These are phyloP conservation scores for Cladosporium sp. DNA, from an alignment of 2,329 filamentous ascomycete species.

Conservation along the genomic window DNA sequence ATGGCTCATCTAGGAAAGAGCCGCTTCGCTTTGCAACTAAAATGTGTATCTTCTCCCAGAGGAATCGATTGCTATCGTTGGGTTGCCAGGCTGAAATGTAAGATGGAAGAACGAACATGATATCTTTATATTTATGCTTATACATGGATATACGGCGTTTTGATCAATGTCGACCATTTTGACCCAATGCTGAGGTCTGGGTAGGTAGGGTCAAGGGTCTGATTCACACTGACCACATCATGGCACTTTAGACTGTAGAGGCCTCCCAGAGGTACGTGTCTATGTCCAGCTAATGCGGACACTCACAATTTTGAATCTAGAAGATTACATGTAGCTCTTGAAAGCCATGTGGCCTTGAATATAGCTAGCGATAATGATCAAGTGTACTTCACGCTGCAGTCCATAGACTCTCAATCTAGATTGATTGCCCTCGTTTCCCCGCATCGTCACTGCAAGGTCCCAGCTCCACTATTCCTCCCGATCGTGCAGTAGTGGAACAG, in stretches of 20 bases:
- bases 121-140: too few relatives aligned
- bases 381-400: neutral
- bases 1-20: neutral
- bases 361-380: neutral
- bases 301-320: neutral
- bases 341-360: neutral
- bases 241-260: neutral
- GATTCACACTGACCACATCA: too few relatives aligned
- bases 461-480: neutral
- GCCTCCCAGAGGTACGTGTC: neutral
- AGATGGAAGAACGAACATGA: neutral
- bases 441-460: neutral
- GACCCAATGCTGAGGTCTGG: neutral
- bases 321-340: neutral
- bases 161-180: neutral
- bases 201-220: neutral
- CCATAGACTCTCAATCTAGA: neutral
- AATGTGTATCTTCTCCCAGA: neutral
- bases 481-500: neutral
- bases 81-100: neutral
- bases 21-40: neutral
- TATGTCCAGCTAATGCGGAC: neutral
- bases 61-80: neutral
- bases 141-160: too few relatives aligned
- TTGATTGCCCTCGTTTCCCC: neutral